Evolutionary conservation across 2,329 filamentous ascomycete genomes (phyloP).

Genomic region (Ascochyta rabiei): DNA sequence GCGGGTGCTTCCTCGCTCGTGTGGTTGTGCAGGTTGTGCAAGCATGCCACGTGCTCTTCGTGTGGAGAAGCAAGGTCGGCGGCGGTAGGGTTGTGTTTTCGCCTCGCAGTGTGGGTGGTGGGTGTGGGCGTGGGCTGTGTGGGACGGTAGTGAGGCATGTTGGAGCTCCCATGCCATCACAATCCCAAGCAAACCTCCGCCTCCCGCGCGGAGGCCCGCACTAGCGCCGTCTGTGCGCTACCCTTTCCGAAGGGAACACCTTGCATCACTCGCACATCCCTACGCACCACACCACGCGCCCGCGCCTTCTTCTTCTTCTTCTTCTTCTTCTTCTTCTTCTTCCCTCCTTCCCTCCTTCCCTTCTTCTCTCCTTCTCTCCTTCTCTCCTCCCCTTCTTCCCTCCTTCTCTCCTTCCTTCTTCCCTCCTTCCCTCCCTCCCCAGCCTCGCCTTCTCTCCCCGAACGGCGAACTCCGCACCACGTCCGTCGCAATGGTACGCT

Average conservation of each 20-base stretch:
- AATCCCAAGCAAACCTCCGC: conserved; percentile 29
- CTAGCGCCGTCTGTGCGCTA: conserved; percentile 26
- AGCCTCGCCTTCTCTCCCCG: no score
- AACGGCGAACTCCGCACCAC: background rate
- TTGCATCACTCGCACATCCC: conserved; percentile 34
- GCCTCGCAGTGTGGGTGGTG: background rate
- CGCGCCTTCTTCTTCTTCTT: background rate
- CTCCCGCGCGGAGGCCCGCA: conserved; percentile 3
- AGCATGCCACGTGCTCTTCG: background rate
- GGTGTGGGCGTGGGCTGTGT: background rate
- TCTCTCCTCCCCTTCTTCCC: no score
- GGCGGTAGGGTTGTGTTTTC: background rate
- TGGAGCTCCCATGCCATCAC: background rate
- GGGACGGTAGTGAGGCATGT: background rate
- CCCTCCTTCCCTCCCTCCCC: background rate
- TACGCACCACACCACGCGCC: conserved; percentile 1
- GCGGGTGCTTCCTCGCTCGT: background rate
- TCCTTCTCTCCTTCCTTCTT: background rate
- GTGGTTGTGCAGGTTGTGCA: background rate
- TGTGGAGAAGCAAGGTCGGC: background rate
- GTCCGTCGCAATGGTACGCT: conserved; percentile 24
- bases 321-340: background rate
- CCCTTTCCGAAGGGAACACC: conserved; percentile 36
- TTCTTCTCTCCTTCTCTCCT: background rate
- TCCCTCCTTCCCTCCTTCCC: background rate